Conservation (phyloP, 768 basidiomycete genomes). For the Phylloporus sp. region DNA sequence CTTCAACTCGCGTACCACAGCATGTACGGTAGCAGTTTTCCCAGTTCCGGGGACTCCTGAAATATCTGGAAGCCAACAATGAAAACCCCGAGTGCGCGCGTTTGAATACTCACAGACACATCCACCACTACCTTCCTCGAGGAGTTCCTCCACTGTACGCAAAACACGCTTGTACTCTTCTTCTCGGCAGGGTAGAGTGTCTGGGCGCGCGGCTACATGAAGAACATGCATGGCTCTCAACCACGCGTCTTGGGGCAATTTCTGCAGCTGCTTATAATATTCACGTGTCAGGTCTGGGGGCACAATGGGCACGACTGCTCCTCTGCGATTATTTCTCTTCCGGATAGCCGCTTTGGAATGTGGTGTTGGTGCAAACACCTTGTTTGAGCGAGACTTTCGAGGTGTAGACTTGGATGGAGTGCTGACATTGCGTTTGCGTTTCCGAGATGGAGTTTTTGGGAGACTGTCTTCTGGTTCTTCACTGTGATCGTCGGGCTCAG, state of each 20-base stretch:
- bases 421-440: constrained; percentile 41
- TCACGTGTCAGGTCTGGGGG: constrained; percentile 34
- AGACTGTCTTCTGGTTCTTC: constrained; percentile 25
- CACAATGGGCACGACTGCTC: constrained; percentile 31
- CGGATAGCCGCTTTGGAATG: constrained; percentile 69
- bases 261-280: constrained; percentile 39
- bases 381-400: constrained; percentile 34
- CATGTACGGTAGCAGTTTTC: constrained; percentile 97
- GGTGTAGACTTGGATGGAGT: constrained; percentile 33
- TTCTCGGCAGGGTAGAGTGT: constrained; percentile 84
- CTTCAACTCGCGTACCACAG: constrained; percentile 85
- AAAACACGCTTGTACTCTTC: constrained; percentile 78
- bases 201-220: constrained; percentile 91
- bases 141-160: constrained; percentile 71
- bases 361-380: constrained; percentile 63
- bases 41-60: constrained; percentile 99
- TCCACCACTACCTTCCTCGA: constrained; percentile 92
- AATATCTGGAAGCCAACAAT: constrained; percentile 58
- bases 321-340: constrained; percentile 36
- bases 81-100: neutral
- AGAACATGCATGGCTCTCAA: constrained; percentile 84
- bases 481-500: constrained; percentile 27
- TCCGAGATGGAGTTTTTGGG: constrained; percentile 52
- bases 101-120: constrained; percentile 73
- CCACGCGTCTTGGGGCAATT: constrained; percentile 74